Conservation (phyloP, 345 rosid genomes). For the Pseudoturritis turrita region DNA sequence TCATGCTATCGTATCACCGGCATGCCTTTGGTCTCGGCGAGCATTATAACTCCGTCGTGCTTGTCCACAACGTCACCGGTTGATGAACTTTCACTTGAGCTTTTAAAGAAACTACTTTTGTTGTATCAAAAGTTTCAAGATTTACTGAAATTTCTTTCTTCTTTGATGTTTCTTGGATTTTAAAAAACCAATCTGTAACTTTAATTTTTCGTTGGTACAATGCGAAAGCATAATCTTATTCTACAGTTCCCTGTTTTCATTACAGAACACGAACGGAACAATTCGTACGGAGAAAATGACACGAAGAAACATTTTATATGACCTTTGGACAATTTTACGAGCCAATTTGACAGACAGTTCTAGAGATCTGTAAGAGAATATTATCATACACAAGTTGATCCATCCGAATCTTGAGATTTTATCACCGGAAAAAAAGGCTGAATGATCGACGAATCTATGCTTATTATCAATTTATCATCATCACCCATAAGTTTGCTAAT, state of each 20-base stretch:
- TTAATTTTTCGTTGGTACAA: background rate
- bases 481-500: constrained; percentile 11
- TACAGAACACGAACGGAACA: background rate
- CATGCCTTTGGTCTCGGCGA: constrained; percentile 61
- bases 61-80: background rate
- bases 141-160: background rate
- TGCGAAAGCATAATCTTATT: background rate
- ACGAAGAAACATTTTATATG: background rate
- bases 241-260: background rate
- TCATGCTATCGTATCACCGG: constrained; percentile 43
- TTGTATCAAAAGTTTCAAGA: constrained; percentile 10
- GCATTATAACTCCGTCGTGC: constrained; percentile 49
- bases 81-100: background rate
- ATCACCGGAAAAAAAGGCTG: background rate
- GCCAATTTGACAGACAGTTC: constrained; percentile 14
- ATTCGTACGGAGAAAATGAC: background rate
- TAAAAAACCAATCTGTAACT: constrained; percentile 15
- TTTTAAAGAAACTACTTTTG: constrained; percentile 9
- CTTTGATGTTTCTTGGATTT: constrained; percentile 2
- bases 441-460: constrained; percentile 17
- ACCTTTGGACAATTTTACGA: constrained; percentile 23
- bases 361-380: background rate
- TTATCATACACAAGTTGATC: constrained; percentile 12
- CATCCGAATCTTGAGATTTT: constrained; percentile 6
- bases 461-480: too few species aligned